Evolutionary conservation across 495 filamentous ascomycete species (phyloP), one percentile per base, ranked within the genome.

Genomic region (Rusavskia elegans): DNA sequence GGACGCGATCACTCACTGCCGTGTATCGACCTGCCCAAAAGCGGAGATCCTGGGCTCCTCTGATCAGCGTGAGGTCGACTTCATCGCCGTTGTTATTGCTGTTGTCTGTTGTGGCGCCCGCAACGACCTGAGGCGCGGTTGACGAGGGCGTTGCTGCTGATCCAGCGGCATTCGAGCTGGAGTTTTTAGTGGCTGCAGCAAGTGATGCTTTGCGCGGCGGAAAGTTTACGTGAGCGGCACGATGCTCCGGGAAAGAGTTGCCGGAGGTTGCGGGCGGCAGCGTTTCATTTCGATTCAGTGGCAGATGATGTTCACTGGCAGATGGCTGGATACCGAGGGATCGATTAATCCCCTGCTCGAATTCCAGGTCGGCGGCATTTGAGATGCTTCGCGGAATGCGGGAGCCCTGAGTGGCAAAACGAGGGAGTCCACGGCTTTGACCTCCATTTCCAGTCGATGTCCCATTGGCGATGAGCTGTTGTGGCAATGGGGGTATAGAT

Each of bases 21-120:
- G 68, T 58, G 56, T 78, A 76, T 8, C 79, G 75, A 14, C 79
- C 79, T 0, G 71, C 59, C 79, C 79, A 81, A 60, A 75, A 80
- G 8, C 56, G 23, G 0, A 63, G 54, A 1, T 61, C 46, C 32
- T 57, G 49, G 40, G 51, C 29, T 30, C 32, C 30, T 52, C 51
- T 42, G 32, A 63, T 45, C 55, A 45, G 58, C 58, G 32, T 56
- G 40, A 48, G 38, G 25, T 63, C 57, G 55, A 62, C 55, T 11
- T 42, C 40, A n/a, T 50, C 37, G 2, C 17, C 27, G 8, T 14
- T 7, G 32, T 35, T 35, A 7, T 35, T 3, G 9, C 13, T 35
- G 2, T 35, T 14, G 32, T 10, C 32, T 35, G 32, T 35, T 35
- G 32, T 14, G 13, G 9, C 32, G 9, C 13, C 10, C 13, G 10